These are phyloP conservation scores for Aspergillus sp. DNA, from an alignment of 2,329 filamentous ascomycete species.

Conservation along the genomic window DNA sequence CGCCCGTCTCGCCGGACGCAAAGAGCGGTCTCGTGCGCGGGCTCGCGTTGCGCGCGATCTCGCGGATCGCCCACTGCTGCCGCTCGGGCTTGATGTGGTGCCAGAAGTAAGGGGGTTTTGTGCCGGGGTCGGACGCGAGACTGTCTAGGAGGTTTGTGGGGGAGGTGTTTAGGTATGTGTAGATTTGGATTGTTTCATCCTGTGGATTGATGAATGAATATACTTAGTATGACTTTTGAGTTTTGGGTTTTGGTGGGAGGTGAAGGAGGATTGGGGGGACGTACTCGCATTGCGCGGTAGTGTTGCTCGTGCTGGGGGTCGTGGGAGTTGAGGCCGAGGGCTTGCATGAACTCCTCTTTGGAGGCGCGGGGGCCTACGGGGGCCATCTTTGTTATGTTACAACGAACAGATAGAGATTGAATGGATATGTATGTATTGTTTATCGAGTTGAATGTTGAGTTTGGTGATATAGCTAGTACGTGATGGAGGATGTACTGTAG, in stretches of 20 bases:
- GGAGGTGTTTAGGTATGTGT: slow-evolving; percentile 43
- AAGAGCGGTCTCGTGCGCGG: slow-evolving; percentile 41
- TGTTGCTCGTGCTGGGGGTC: slow-evolving; percentile 45
- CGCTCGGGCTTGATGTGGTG: slow-evolving; percentile 46
- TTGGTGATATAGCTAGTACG: too few relatives aligned
- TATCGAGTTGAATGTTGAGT: too few relatives aligned
- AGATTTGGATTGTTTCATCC: slow-evolving; percentile 47
- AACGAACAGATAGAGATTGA: neutral
- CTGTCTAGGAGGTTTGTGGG: slow-evolving; percentile 42
- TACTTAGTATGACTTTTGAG: neutral
- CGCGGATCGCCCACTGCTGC: slow-evolving; percentile 42
- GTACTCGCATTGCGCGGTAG: slow-evolving; percentile 47
- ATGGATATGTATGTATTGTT: neutral
- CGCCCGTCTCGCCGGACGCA: slow-evolving; percentile 40
- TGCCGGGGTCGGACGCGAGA: slow-evolving; percentile 35
- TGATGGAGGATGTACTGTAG: too few relatives aligned
- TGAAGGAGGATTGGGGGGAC: slow-evolving; percentile 11
- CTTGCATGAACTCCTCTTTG: slow-evolving; percentile 49
- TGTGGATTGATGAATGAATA: slow-evolving; percentile 14
- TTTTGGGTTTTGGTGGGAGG: too few relatives aligned
- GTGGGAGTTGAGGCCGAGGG: slow-evolving; percentile 41
- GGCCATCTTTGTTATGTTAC: slow-evolving; percentile 23
- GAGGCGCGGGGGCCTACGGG: slow-evolving; percentile 44
- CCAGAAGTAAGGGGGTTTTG: slow-evolving; percentile 47
- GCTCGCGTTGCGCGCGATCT: slow-evolving; percentile 43